Conservation (phyloP, 2,329 filamentous ascomycete genomes). For the Colletotrichum sojae region DNA sequence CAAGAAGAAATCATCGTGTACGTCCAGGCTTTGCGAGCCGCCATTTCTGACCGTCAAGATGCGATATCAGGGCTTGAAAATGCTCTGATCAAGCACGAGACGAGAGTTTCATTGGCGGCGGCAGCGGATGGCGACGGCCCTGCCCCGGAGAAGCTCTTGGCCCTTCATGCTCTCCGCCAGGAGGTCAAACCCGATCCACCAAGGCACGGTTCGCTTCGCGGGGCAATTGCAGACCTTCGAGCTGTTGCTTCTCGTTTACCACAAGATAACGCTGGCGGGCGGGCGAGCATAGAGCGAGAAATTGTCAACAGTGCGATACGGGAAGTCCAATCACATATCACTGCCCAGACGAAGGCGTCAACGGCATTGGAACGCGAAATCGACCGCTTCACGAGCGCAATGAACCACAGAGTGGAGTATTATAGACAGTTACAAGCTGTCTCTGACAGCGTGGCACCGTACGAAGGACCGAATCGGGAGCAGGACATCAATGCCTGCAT, state of each 20-base stretch:
- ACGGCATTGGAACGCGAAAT: constrained; percentile 76
- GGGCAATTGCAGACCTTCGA: constrained; percentile 78
- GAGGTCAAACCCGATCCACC: constrained; percentile 63
- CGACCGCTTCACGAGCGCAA: constrained; percentile 80
- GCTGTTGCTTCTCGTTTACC: constrained; percentile 75
- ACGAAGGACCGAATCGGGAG: constrained; percentile 75
- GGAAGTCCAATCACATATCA: constrained; percentile 68
- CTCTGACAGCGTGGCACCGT: constrained; percentile 88
- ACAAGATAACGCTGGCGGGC: constrained; percentile 58
- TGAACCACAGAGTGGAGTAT: constrained; percentile 90
- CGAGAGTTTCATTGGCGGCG: constrained; percentile 70
- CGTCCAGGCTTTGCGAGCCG: constrained; percentile 81
- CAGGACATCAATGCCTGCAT: constrained; percentile 58
- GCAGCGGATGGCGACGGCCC: constrained; percentile 78
- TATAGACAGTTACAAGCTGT: constrained; percentile 91
- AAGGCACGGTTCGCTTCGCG: constrained; percentile 75
- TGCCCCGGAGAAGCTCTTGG: constrained; percentile 73
- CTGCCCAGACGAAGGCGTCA: constrained; percentile 65
- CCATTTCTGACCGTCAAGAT: constrained; percentile 84
- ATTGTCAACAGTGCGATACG: constrained; percentile 76
- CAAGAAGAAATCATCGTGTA: constrained; percentile 94
- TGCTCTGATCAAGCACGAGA: constrained; percentile 80
- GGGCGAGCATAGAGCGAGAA: constrained; percentile 68
- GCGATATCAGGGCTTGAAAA: constrained; percentile 85
- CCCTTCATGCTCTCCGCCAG: constrained; percentile 64